Evolutionary conservation across 768 basidiomycete species (phyloP), one percentile per base, ranked within the genome.

Genomic region (Mycena chlorophos): DNA sequence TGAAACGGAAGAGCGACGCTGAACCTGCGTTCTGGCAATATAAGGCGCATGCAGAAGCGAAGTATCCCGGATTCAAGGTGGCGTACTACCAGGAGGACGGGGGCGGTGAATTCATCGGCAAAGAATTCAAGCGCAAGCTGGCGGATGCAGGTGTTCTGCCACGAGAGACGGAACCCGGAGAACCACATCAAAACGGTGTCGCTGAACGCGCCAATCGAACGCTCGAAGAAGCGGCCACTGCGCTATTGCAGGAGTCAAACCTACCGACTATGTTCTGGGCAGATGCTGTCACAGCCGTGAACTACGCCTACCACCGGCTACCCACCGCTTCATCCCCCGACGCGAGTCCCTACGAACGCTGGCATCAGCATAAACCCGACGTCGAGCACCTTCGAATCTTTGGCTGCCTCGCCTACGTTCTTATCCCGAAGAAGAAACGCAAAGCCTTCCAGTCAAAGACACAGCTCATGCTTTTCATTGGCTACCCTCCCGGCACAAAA

Each of bases 171-270:
- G 55, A 56, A 20, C 55, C 55, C 8, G 51, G 40, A 4, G 55
- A 57, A 51, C 68, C 68, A n/a, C 63, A 71, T 53, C 70, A 72
- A 51, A 76, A 73, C 52, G 68, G 73, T 14, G 64, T 74, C 5
- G 71, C 71, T 0, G 71, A 77, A 58, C 55, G 68, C 14, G 56
- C 62, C 22, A 75, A 77, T 30, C 58, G 63, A 14, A 68, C 64
- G 8, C 40, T 75, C 20, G 42, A 55, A 2, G 62, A 70, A 16
- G 52, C 50, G 4, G 59, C 59, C n/a, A 50, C 42, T 10, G 47
- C 69, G 0, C 66, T 74, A 57, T 58, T 73, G 10, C 13, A 3
- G 4, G 43, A 62, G 19, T 46, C 62, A 4, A 37, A 60, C 14
- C 54, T 66, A 14, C 65, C 63, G 10, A n/a, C 30, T 2, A 52